These are phyloP conservation scores for Fusarium heterosporum DNA, from an alignment of 2,329 filamentous ascomycete species.

Conservation along the genomic window DNA sequence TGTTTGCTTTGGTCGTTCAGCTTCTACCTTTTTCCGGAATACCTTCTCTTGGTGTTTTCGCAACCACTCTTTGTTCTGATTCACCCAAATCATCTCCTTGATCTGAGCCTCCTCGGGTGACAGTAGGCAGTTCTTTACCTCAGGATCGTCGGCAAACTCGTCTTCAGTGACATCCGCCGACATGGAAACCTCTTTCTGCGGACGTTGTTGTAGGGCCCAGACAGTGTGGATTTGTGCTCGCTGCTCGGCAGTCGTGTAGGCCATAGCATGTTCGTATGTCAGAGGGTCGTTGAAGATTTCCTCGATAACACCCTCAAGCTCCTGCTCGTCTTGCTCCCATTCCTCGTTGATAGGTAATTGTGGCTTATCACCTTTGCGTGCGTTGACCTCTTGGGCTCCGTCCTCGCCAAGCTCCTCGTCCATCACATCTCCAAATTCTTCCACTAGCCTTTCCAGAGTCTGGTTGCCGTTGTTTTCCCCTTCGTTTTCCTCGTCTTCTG, in stretches of 20 bases:
- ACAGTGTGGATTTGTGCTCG: constrained; percentile 66
- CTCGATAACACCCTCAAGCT: constrained; percentile 76
- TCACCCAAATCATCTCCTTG: constrained; percentile 94
- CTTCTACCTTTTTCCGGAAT: constrained; percentile 76
- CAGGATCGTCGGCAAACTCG: constrained; percentile 90
- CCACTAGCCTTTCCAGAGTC: constrained; percentile 56
- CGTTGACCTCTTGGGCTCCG: constrained; percentile 30
- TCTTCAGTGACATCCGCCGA: constrained; percentile 77
- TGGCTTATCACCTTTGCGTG: constrained; percentile 50
- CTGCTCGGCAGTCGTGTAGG: constrained; percentile 68
- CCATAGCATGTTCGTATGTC: constrained; percentile 66
- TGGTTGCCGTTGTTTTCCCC: constrained; percentile 43
- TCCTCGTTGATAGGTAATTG: constrained; percentile 70
- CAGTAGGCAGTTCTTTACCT: constrained; percentile 84
- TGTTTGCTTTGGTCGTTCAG: constrained; percentile 67
- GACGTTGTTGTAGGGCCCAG: constrained; percentile 62
- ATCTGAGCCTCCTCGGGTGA: constrained; percentile 78
- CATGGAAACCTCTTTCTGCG: constrained; percentile 64
- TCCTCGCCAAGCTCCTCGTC: constrained; percentile 47
- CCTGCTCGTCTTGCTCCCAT: constrained; percentile 72
- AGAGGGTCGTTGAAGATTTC: constrained; percentile 74
- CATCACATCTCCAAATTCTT: constrained; percentile 58
- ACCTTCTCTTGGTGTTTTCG: constrained; percentile 87
- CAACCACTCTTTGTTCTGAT: constrained; percentile 93
- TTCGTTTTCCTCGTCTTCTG: constrained; percentile 8